phyloP scores from a whole-genome alignment of 2,329 filamentous ascomycete genomes.

The Knoxdaviesia capensis region DNA sequence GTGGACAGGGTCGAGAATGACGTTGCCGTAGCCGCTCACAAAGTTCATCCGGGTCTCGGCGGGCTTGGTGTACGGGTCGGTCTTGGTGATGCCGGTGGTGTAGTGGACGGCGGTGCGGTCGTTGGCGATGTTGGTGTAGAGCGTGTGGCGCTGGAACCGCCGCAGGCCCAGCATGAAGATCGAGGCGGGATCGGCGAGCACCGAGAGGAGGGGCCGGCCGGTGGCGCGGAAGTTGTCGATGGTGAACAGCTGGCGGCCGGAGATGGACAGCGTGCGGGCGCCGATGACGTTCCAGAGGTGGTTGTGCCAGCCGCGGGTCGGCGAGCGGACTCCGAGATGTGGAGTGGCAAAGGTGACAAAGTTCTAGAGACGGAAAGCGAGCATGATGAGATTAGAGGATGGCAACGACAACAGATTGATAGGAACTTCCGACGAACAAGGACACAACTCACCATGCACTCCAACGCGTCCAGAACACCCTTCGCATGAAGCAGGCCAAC shows the following conservation, averaged over 20 bases:
- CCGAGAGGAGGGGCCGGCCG: constrained; percentile 55
- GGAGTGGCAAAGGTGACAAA: constrained; percentile 86
- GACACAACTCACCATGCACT: constrained; percentile 42
- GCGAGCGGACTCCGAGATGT: constrained; percentile 57
- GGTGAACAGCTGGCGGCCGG: constrained; percentile 64
- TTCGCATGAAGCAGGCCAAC: constrained; percentile 67
- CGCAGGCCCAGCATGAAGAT: constrained; percentile 69
- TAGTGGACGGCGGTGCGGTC: constrained; percentile 69
- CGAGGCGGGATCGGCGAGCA: constrained; percentile 65
- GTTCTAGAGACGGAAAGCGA: constrained; percentile 30
- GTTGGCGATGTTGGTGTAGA: constrained; percentile 79
- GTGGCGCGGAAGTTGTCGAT: constrained; percentile 75
- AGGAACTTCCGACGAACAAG: too few relatives aligned
- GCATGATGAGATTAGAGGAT: background rate
- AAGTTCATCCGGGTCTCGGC: constrained; percentile 34
- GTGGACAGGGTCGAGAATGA: constrained; percentile 49
- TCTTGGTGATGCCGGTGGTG: constrained; percentile 58
- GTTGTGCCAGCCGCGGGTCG: constrained; percentile 43
- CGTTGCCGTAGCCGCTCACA: constrained; percentile 49
- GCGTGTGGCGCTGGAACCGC: constrained; percentile 52
- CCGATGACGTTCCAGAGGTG: constrained; percentile 69
- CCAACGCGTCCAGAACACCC: constrained; percentile 57
- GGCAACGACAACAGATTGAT: background rate
- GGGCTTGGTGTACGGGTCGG: constrained; percentile 45
- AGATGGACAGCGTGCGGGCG: constrained; percentile 59